A percentile compares a stretch with the other conserved stretches of the same genome.
These are phyloP conservation scores for Selaginella moellendorffii DNA, from an alignment of 75 land plant genomes.

Conservation along the genomic window DNA sequence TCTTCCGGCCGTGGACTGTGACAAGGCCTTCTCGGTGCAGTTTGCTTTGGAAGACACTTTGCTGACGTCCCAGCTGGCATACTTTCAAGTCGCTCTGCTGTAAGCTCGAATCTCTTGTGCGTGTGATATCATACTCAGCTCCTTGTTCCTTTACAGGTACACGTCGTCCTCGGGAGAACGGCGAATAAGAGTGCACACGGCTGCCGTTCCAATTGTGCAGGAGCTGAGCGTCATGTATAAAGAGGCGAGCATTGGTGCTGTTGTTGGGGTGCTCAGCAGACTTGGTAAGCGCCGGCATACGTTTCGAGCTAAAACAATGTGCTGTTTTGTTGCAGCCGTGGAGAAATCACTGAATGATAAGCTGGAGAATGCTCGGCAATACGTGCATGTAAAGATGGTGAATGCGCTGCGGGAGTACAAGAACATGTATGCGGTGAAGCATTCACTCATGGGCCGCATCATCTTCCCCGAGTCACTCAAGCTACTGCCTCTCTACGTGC, in stretches of 20 bases:
- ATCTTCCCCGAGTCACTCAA: constrained; percentile 86
- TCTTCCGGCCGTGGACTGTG: constrained; percentile 98
- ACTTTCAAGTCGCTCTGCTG: constrained; percentile 97
- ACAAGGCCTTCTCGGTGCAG: constrained; percentile 94
- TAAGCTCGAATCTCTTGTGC: no score
- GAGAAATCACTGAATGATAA: constrained; percentile 68
- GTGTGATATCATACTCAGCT: background rate
- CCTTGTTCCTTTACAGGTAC: constrained; percentile 31
- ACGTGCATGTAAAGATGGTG: constrained; percentile 44
- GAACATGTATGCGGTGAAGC: constrained; percentile 77
- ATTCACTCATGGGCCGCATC: constrained; percentile 60
- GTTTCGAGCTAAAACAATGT: background rate
- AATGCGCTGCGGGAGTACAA: constrained; percentile 71
- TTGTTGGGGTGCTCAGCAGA: constrained; percentile 54
- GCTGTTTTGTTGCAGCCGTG: constrained; percentile 44
- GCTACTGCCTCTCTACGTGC: constrained; percentile 56
- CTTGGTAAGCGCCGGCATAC: constrained; percentile 52
- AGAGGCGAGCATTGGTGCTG: constrained; percentile 75
- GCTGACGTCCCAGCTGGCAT: constrained; percentile 58
- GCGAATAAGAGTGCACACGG: constrained; percentile 88
- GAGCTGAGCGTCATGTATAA: constrained; percentile 85
- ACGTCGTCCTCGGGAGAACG: constrained; percentile 96
- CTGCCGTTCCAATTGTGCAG: constrained; percentile 71
- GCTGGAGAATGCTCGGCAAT: constrained; percentile 80
- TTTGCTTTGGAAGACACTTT: constrained; percentile 75